Evolutionary conservation across 306 rosid genomes (phyloP), one percentile per base, ranked within the genome.

Genomic region (Oxytropis ochrocephala): DNA sequence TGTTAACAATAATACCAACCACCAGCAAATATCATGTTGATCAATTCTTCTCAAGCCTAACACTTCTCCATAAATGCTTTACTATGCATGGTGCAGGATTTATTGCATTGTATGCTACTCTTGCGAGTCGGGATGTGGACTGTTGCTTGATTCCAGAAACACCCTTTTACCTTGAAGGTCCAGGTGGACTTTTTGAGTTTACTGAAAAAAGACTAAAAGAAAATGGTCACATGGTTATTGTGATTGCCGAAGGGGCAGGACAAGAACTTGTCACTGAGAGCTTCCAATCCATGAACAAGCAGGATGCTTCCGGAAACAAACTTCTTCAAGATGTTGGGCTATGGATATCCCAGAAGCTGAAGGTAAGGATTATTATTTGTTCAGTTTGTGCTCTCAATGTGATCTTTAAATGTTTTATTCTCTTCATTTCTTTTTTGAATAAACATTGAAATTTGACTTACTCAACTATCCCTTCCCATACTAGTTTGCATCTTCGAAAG

Each of bases 61-160:
- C 17, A 55, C 18, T 18, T 27, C 50, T 21, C 69, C 42, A 13
- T 58, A 6, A 58, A 30, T 33, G 30, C 8, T 48, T 52, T 63
- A 27, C 61, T 48, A 71, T 59, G 59, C 42, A 33, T 55, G 66
- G 17, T 82, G 75, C 88, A 94, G 99, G 99, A 74, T 94, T 87
- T 60, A 91, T 91, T 70, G 95, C 99, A 6, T 88, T 94, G 99
- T 53, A 91, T 78, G 97, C 99, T 35, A 94, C 99, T 35, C 97
- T 94, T 75, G 99, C 97, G 3, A 91, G 95, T 82, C 82, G 99
- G 74, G 99, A 94, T 32, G 99, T 94, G 46, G 99, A 94, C 65
- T 91, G 97, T 73, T 94, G 99, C 84, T 87, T 94, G 54, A 94
- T 94, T 75, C 99, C 99, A 7, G 99, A 94, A 84, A 85, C 92